Evolutionary conservation across 495 filamentous ascomycete genomes (phyloP), one percentile per base, ranked within the genome.

Genomic region (Trichodelitschia bisporula): DNA sequence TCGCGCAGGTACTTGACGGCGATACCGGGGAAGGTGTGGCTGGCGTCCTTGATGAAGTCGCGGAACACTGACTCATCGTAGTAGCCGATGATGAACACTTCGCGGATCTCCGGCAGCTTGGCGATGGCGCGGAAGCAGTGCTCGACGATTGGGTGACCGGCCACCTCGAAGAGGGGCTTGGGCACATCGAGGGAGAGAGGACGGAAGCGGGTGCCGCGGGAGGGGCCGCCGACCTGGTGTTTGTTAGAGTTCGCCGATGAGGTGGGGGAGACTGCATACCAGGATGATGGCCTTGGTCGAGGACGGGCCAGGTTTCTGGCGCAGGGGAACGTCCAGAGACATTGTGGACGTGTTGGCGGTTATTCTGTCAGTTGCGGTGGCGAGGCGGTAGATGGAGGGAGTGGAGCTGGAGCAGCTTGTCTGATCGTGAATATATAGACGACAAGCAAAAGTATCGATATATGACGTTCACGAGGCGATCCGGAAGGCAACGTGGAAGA

Each of bases 91-190:
- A 99, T 64, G 57, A 84, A 76, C 35, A 99, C 89, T 52, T 99
- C 86, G 40, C 79, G 75, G 48, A 99, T 89, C 38, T 71, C 72
- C 42, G 78, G 72, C 35, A 93, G 77, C 50, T 86, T 91, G 33
- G 76, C 66, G 39, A 95, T 66, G 47, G 89, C 84, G 43, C 69
- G 77, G 47, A 99, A 66, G 58, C 78, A 89, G 59, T 99, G 86
- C 65, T 80, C 77, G 57, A 99, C 76, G 56, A 99, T 93, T 36
- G 86, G 79, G 55, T 97, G 86, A 39, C 82, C 86, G 44, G 86
- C 86, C 44, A 99, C 79, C 51, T 92, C 83, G 58, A 99, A 99
- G 40, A 99, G 77, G 37, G 86, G 86, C 89, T 99, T 99, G 37
- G 86, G 86, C 28, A 95, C 65, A 58, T 99, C 89, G 31, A 99